A percentile compares a stretch with the other conserved stretches of the same genome.
Evolutionary conservation across 306 rosid genomes (phyloP).

Genomic region (Citrullus amarus): DNA sequence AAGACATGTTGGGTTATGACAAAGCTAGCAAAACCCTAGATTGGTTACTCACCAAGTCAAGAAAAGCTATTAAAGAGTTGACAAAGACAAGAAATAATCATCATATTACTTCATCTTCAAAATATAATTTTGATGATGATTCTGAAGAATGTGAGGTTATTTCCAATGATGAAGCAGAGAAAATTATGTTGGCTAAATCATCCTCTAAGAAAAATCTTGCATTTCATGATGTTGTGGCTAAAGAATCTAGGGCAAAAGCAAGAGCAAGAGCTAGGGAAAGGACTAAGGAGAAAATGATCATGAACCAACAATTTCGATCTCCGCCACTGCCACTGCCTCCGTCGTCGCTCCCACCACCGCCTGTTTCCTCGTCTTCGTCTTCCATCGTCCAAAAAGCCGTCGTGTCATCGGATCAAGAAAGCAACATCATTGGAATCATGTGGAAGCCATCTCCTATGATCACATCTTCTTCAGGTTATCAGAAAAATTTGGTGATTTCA

Average conservation of each 20-base stretch:
- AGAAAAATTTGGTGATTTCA: constrained; percentile 16
- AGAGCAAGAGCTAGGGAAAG: constrained; percentile 87
- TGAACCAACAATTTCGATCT: background rate
- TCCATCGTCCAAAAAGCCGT: background rate
- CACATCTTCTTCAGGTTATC: background rate
- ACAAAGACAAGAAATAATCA: constrained; percentile 10
- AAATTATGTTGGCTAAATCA: constrained; percentile 5
- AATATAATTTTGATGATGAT: background rate
- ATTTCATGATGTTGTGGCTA: constrained; percentile 19
- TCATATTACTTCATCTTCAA: too few relatives aligned
- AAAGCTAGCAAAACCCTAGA: constrained; percentile 89
- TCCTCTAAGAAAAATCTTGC: constrained; percentile 3
- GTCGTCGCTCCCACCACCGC: background rate
- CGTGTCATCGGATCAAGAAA: background rate
- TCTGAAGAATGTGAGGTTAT: constrained; percentile 27
- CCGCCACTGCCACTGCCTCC: background rate
- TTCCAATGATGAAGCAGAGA: constrained; percentile 11
- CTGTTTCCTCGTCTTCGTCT: background rate
- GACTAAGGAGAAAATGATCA: constrained; percentile 36
- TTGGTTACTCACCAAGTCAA: constrained; percentile 78
- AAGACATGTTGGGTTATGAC: constrained; percentile 91
- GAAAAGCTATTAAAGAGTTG: constrained; percentile 51
- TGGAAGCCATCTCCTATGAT: constrained; percentile 10
- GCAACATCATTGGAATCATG: constrained; percentile 9
- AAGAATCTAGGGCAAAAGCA: constrained; percentile 65